A percentile compares a stretch with the other conserved stretches of the same genome.
phyloP scores from a whole-genome alignment of 1,284 basidiomycete species.

The Pseudozyma thailandica region DNA sequence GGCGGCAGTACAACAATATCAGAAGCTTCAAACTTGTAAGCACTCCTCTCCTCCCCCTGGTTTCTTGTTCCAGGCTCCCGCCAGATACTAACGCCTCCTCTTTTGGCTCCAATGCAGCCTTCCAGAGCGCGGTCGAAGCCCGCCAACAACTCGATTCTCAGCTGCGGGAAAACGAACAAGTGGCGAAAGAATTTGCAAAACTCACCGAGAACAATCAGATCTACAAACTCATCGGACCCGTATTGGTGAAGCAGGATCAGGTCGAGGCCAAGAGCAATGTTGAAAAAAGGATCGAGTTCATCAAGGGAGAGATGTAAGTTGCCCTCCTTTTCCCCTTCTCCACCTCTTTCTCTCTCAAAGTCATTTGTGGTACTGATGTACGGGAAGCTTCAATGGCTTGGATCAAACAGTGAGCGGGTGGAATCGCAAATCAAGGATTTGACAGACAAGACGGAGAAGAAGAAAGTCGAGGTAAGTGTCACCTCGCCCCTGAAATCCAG shows the following conservation, averaged over 20 bases:
- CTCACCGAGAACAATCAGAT: slow-evolving; percentile 82
- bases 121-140: slow-evolving; percentile 56
- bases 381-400: no score
- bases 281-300: slow-evolving; percentile 90
- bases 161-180: slow-evolving; percentile 88
- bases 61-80: neutral
- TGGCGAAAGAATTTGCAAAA: slow-evolving; percentile 89
- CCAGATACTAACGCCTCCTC: neutral
- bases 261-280: slow-evolving; percentile 88
- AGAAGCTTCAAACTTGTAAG: slow-evolving; percentile 53
- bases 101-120: slow-evolving; percentile 18
- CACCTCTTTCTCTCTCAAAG: neutral
- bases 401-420: slow-evolving; percentile 51
- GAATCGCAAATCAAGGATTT: slow-evolving; percentile 55
- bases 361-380: no score
- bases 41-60: no score
- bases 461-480: slow-evolving; percentile 51
- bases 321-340: neutral
- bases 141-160: slow-evolving; percentile 72
- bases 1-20: slow-evolving; percentile 41
- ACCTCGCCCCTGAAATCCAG: neutral
- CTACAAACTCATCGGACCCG: slow-evolving; percentile 92
- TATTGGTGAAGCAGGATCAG: slow-evolving; percentile 89
- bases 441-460: slow-evolving; percentile 52
- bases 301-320: slow-evolving; percentile 85